phyloP scores from a whole-genome alignment of 306 rosid species.

The Inga oerstediana region DNA sequence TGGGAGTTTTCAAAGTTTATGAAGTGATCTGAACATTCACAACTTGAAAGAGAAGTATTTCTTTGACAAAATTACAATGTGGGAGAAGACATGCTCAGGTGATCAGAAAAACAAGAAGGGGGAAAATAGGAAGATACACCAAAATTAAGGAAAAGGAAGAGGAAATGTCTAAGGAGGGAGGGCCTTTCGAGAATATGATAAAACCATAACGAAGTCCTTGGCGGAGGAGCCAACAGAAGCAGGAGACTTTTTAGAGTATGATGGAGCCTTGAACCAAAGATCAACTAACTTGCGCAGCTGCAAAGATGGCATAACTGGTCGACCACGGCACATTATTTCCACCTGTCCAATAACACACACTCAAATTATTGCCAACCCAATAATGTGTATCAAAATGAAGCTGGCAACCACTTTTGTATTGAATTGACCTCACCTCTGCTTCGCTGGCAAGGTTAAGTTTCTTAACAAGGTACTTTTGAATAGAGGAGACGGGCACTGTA shows the following conservation, averaged over 20 bases:
- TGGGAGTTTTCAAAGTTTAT: not conserved
- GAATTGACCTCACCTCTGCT: constrained; percentile 67
- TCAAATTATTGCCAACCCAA: not conserved
- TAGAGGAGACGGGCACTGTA: constrained; percentile 76
- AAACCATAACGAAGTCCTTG: constrained; percentile 94
- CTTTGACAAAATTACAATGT: not conserved
- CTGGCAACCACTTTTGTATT: not conserved
- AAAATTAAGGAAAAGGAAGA: constrained; percentile 27
- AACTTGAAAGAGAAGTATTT: not conserved
- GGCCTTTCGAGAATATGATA: constrained; percentile 74
- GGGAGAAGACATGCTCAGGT: not conserved
- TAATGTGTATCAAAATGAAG: not conserved
- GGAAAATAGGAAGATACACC: not conserved
- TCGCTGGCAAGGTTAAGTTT: constrained; percentile 86
- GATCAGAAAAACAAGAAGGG: constrained; percentile 7
- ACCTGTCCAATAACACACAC: constrained; percentile 47
- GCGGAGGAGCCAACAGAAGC: constrained; percentile 92
- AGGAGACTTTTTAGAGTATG: constrained; percentile 66
- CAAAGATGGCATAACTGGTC: constrained; percentile 68
- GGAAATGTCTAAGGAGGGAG: constrained; percentile 36
- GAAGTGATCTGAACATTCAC: not conserved
- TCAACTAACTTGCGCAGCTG: constrained; percentile 79
- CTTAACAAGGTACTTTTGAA: constrained; percentile 87
- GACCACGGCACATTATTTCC: constrained; percentile 88
- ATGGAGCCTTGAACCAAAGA: constrained; percentile 80